phyloP scores from a whole-genome alignment of 495 filamentous ascomycete genomes.

The Penicillium salamii region DNA sequence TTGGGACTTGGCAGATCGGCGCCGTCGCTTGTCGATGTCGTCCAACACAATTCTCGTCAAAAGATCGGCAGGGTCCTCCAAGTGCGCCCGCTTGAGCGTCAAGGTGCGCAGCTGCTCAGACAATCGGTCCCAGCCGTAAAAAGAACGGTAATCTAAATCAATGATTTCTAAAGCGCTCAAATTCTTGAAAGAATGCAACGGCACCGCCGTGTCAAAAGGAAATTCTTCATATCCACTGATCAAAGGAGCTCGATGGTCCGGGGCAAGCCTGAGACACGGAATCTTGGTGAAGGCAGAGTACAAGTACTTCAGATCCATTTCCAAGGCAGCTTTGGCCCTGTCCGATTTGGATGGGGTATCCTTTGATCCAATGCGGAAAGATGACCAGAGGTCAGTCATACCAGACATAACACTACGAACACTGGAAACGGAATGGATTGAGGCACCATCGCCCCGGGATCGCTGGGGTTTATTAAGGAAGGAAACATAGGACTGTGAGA shows the following conservation, averaged over 20 bases:
- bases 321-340: constrained; percentile 78
- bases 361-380: constrained; percentile 71
- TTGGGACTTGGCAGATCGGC: constrained; percentile 81
- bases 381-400: constrained; percentile 90
- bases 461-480: constrained; percentile 80
- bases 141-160: constrained; percentile 93
- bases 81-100: constrained; percentile 78
- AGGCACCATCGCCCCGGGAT: constrained; percentile 75
- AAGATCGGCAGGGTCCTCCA: constrained; percentile 89
- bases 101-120: constrained; percentile 88
- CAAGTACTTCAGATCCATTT: constrained; percentile 87
- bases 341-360: constrained; percentile 76
- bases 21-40: constrained; percentile 87
- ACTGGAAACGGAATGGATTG: constrained; percentile 92
- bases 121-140: constrained; percentile 93
- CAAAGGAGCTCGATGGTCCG: constrained; percentile 82
- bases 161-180: constrained; percentile 87
- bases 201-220: constrained; percentile 97
- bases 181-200: constrained; percentile 93
- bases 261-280: constrained; percentile 80
- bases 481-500: constrained; percentile 87
- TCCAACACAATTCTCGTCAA: constrained; percentile 91
- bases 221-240: constrained; percentile 96
- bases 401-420: constrained; percentile 96
- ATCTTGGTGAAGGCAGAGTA: constrained; percentile 99